Evolutionary conservation across 1,139 yeast species (phyloP).

Genomic region (Saccharomyces pastorianus): DNA sequence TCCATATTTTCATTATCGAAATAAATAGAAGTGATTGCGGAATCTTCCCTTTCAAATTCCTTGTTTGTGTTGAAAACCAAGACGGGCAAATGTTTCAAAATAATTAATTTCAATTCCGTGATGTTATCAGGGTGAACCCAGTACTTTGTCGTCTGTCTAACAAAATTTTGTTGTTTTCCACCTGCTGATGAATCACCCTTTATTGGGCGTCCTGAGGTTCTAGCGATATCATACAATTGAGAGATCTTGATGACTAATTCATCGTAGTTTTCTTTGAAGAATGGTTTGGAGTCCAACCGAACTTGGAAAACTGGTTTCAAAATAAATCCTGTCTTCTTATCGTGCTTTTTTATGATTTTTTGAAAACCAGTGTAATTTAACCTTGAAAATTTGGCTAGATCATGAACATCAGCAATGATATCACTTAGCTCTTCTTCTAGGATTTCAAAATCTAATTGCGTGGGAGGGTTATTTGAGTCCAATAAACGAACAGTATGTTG

Average conservation of each 20-base stretch:
- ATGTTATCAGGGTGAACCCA: constrained; percentile 99
- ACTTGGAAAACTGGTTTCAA: constrained; percentile 90
- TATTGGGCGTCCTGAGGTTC: constrained; percentile 93
- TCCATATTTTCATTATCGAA: constrained; percentile 86
- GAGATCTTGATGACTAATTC: constrained; percentile 80
- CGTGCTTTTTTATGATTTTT: constrained; percentile 92
- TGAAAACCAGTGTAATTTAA: constrained; percentile 94
- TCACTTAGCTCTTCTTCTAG: constrained; percentile 88
- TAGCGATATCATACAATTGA: constrained; percentile 79
- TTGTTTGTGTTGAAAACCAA: constrained; percentile 92
- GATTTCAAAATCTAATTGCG: constrained; percentile 81
- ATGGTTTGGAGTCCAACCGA: constrained; percentile 85
- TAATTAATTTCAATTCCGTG: constrained; percentile 89
- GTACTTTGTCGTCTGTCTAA: constrained; percentile 94
- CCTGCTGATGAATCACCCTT: constrained; percentile 94
- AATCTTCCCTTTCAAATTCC: constrained; percentile 88
- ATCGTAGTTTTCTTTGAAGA: constrained; percentile 91
- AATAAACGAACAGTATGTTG: constrained; percentile 49
- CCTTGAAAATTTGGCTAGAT: constrained; percentile 84
- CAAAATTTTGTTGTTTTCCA: constrained; percentile 94
- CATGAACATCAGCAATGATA: constrained; percentile 95
- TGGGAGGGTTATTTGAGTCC: constrained; percentile 35
- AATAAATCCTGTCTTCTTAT: constrained; percentile 75
- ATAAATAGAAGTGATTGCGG: constrained; percentile 93
- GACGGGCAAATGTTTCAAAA: constrained; percentile 90